phyloP scores from a whole-genome alignment of 345 rosid genomes.

The Gossypium rotundifolium region DNA sequence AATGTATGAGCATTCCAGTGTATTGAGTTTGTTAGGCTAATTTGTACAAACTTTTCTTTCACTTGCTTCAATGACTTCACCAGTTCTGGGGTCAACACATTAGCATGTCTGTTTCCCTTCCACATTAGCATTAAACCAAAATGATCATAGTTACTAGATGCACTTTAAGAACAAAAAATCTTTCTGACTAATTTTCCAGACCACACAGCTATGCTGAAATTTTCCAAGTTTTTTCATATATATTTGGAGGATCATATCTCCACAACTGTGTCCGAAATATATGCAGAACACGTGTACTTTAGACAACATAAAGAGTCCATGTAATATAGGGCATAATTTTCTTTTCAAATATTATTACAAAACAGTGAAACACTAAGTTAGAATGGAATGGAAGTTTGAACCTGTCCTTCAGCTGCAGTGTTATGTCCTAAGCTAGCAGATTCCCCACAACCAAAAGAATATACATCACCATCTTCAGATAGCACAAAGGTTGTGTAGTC shows the following conservation, averaged over 20 bases:
- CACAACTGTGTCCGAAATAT: not conserved
- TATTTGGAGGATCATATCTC: not conserved
- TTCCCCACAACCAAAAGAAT: constrained; percentile 93
- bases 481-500: constrained; percentile 87
- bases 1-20: constrained; percentile 88
- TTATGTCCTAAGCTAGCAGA: constrained; percentile 89
- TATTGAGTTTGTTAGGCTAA: constrained; percentile 76
- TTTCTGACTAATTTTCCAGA: too few relatives aligned
- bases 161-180: too few relatives aligned
- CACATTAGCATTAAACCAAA: not conserved
- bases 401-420: constrained; percentile 59
- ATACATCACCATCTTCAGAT: constrained; percentile 81
- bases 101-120: constrained; percentile 62
- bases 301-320: not conserved
- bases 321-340: not conserved
- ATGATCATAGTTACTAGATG: not conserved
- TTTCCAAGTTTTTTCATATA: not conserved
- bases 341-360: not conserved
- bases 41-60: constrained; percentile 73
- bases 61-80: constrained; percentile 66
- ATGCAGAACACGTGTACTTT: not conserved
- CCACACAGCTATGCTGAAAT: not conserved
- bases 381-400: constrained; percentile 9
- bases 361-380: not conserved
- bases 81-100: constrained; percentile 59